A percentile compares a stretch with the other conserved stretches of the same genome.
Conservation (phyloP, 2,329 filamentous ascomycete species). For the Exophiala lecanii-corni region DNA sequence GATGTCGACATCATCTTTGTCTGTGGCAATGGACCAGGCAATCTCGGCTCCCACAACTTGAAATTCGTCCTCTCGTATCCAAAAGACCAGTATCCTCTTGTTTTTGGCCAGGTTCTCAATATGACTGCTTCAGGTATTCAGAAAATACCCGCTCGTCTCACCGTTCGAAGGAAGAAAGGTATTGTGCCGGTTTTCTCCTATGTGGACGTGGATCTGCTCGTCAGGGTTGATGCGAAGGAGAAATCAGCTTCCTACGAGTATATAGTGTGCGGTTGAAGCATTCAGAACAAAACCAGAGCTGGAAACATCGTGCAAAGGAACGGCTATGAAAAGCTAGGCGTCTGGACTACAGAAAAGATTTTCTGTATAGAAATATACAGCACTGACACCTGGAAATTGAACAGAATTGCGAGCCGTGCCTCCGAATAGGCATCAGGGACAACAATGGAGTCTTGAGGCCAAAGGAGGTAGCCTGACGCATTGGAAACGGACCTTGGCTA, state of each 20-base stretch:
- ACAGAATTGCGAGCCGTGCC: too few species aligned
- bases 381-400: too few species aligned
- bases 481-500: too few species aligned
- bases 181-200: neutral
- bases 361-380: too few species aligned
- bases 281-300: too few species aligned
- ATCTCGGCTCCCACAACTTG: neutral
- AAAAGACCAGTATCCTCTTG: neutral
- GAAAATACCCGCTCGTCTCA: neutral
- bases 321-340: too few species aligned
- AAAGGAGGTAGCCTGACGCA: too few species aligned
- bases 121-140: neutral
- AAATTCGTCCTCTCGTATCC: neutral
- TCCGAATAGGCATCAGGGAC: too few species aligned
- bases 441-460: too few species aligned
- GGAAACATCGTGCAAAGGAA: too few species aligned
- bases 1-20: neutral
- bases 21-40: neutral
- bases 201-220: neutral
- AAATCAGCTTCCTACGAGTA: neutral
- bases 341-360: too few species aligned
- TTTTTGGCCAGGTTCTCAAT: neutral
- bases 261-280: neutral
- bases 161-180: neutral
- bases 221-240: neutral